Evolutionary conservation across 2,329 filamentous ascomycete genomes (phyloP).

Genomic region (Cladobotryum mycophilum): DNA sequence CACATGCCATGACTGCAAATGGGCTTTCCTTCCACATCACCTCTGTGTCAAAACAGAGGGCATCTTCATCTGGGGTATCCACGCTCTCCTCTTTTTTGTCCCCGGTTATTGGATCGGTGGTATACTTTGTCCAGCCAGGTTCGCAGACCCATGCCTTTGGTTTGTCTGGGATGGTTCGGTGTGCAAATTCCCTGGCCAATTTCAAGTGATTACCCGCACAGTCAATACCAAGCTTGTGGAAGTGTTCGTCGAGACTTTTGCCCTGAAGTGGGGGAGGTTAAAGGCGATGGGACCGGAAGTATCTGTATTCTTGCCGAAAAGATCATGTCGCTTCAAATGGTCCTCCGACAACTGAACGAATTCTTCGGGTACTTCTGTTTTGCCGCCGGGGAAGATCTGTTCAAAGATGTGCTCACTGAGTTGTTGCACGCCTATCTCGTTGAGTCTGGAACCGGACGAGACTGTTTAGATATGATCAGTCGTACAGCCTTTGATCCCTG

Average conservation of each 20-base stretch:
- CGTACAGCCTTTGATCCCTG: background rate
- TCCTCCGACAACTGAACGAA: constrained; percentile 75
- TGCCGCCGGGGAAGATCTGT: constrained; percentile 67
- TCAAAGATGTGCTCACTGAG: constrained; percentile 75
- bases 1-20: constrained; percentile 95
- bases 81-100: constrained; percentile 60
- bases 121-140: constrained; percentile 95
- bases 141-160: constrained; percentile 66
- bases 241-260: constrained; percentile 83
- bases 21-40: constrained; percentile 91
- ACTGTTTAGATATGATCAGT: constrained; percentile 25
- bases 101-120: constrained; percentile 46
- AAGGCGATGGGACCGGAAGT: constrained; percentile 71
- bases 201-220: constrained; percentile 77
- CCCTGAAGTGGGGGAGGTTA: constrained; percentile 74
- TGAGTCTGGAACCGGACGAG: constrained; percentile 62
- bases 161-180: constrained; percentile 50
- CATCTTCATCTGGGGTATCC: constrained; percentile 68
- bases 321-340: constrained; percentile 77
- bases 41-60: constrained; percentile 92
- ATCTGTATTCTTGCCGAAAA: constrained; percentile 87
- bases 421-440: constrained; percentile 92
- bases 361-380: constrained; percentile 55
- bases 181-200: constrained; percentile 68
- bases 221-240: constrained; percentile 79